A percentile compares a stretch with the other conserved stretches of the same genome.
phyloP scores from a whole-genome alignment of 164 flowering plant species.

The Stephania yunnanensis region DNA sequence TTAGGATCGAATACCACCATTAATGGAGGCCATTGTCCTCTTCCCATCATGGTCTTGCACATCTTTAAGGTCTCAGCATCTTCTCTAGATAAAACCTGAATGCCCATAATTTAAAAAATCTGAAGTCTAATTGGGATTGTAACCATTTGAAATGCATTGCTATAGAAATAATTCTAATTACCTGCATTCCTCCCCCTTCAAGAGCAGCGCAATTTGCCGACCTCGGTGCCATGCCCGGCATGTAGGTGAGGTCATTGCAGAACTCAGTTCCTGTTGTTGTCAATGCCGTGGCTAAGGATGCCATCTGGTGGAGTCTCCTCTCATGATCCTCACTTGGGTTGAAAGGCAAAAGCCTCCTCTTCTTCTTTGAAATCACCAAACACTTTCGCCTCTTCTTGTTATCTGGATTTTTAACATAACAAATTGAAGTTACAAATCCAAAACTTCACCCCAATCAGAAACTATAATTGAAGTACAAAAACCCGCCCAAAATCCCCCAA shows the following conservation, averaged over 20 bases:
- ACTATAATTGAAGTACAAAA: neutral
- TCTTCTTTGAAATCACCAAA: constrained; percentile 62
- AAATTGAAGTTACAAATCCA: neutral
- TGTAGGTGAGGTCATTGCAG: constrained; percentile 72
- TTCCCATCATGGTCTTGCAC: constrained; percentile 78
- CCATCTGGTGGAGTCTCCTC: constrained; percentile 78
- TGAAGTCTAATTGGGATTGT: too few relatives aligned
- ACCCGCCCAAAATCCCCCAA: neutral
- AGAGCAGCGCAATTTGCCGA: constrained; percentile 60
- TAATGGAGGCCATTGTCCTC: constrained; percentile 92
- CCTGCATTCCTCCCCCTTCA: constrained; percentile 93
- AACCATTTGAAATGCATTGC: neutral
- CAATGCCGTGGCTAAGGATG: constrained; percentile 83
- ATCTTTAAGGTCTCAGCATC: constrained; percentile 56
- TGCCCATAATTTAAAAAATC: too few relatives aligned
- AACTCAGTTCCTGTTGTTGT: constrained; percentile 53
- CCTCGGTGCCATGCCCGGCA: constrained; percentile 73
- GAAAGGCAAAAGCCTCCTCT: constrained; percentile 63
- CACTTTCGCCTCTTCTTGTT: constrained; percentile 41
- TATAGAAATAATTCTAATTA: constrained; percentile 6
- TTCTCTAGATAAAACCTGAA: constrained; percentile 64
- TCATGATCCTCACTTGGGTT: constrained; percentile 55
- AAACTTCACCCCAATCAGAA: neutral
- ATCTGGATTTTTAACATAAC: constrained; percentile 23
- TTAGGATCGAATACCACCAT: constrained; percentile 74